Base-by-base conservation (phyloP, 352 stramenopile species). In the Phytophthora litchii region DNA sequence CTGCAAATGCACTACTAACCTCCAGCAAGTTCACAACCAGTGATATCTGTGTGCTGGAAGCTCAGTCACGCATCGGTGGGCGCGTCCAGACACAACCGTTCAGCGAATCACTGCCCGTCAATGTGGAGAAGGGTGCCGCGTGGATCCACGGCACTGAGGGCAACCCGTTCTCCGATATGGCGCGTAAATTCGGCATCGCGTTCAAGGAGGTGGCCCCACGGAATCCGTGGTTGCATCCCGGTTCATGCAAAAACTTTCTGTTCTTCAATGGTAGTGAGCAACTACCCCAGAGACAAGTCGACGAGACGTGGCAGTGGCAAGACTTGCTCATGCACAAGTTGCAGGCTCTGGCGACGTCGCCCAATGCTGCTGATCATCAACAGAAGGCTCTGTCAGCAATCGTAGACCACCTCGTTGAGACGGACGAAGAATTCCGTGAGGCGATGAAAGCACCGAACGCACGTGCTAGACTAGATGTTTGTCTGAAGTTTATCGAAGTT, bases 151-250 rank as follows among this genome's bases (percentile, higher is more conserved):
- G 79, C 16, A 82, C 72, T 1, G 55, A 69, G 4, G 63, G 52
- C 34, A 85, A 86, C 37, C 73, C 55, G 13, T 74, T 89, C 50
- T 67, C 77, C 5, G 55, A 59, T 10, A 56, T 76, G 9, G 81
- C 79, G 3, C 46, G 35, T 5, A 54, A 64, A 29, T 78, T 77
- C 31, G 61, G 66, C 11, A 76, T 91, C 12, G 45, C 49, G n/a
- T 64, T 69, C 19, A 84, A 88, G 29, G 56, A 68, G 38, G 68
- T 91, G 32, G 84, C 74, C 31, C 41, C 66, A 25, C 69, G 76
- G 23, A 89, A 89, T 45, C 76, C 74, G 60, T 87, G 79, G 74
- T 55, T 89, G 37, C 70, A 87, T 35, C 76, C 79, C 0, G 50
- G 43, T 16, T 66, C 72, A n/a, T 86, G 74, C 60, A 36, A 54